Evolutionary conservation across 2,329 filamentous ascomycete species (phyloP), one percentile per base, ranked within the genome.

Genomic region (Cladosporium halotolerans): DNA sequence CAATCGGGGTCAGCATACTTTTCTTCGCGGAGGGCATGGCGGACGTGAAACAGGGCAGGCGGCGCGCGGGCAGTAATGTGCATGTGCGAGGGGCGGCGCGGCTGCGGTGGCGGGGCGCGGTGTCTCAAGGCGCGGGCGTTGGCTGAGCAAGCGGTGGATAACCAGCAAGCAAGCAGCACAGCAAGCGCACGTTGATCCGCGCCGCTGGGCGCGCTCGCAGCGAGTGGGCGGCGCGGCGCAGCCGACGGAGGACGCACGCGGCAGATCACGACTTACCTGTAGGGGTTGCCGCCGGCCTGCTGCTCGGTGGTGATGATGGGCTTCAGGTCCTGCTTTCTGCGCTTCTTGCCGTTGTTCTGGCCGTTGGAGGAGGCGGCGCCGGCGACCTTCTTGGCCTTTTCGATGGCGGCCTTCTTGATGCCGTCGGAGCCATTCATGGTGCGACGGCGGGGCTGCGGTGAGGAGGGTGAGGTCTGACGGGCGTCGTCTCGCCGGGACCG

Each of bases 281-380:
- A 69, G 46, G 70, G 69, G 60, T 76, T 71, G 68, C 71, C 62
- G 60, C 76, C 65, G 69, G 70, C 66, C 72, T 75, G 70, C 70
- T 74, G 64, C 63, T 88, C 84, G 55, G 79, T 86, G 39, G 85
- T 89, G 70, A 89, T 85, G 66, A 89, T 88, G 63, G 86, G 86
- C 73, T 88, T 87, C 61, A 88, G 73, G 59, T 77, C 74, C 51
- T 78, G 79, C 78, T 89, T 89, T 76, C 85, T 84, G 66, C 84
- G 79, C 78, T 89, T 89, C 78, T 87, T 88, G 58, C 74, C 77
- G 55, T 60, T 63, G 63, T 55, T 55, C 38, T 49, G 61, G 56
- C 73, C 74, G 70, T 76, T 76, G 45, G 56, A 55, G 13, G 54
- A 49, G 50, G 75, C 74, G 51, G 76, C 79, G 72, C 79, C 75